Conservation (phyloP, 345 rosid genomes). For the Erysimum cheiranthoides region DNA sequence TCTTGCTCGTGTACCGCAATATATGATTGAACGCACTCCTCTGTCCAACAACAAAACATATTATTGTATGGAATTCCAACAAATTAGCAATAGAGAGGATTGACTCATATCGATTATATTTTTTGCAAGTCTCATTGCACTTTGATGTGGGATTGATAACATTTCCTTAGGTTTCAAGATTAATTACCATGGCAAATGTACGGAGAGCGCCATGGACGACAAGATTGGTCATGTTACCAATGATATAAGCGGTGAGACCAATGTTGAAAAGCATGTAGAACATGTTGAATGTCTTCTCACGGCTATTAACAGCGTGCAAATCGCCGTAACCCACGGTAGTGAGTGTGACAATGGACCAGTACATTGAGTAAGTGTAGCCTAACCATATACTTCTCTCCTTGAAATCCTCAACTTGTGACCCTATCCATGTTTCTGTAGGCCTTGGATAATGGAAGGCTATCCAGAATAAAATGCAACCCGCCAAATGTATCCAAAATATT, state of each 20-base stretch:
- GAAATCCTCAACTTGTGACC: constrained; percentile 58
- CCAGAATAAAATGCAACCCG: constrained; percentile 86
- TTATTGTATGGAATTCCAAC: not conserved
- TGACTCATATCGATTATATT: no score
- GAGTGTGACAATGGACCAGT: constrained; percentile 94
- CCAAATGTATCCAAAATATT: constrained; percentile 76
- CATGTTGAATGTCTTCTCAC: constrained; percentile 79
- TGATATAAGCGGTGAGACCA: constrained; percentile 83
- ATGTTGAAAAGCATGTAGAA: constrained; percentile 90
- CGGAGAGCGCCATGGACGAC: constrained; percentile 73
- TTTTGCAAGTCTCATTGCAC: no score
- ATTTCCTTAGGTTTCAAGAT: not conserved
- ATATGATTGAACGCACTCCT: constrained; percentile 81
- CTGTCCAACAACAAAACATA: constrained; percentile 48
- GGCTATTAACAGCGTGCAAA: constrained; percentile 68
- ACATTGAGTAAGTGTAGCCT: constrained; percentile 88
- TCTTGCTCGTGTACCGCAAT: constrained; percentile 78
- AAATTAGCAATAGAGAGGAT: not conserved
- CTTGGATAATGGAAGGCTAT: constrained; percentile 61
- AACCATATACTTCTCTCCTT: constrained; percentile 74
- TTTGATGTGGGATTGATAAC: not conserved
- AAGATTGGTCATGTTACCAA: constrained; percentile 95
- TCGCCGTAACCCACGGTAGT: constrained; percentile 95
- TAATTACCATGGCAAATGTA: constrained; percentile 69
- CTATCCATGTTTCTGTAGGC: constrained; percentile 73